Evolutionary conservation across 1,284 basidiomycete species (phyloP), one percentile per base, ranked within the genome.

Genomic region (Austroboletus novae-zelandiae): DNA sequence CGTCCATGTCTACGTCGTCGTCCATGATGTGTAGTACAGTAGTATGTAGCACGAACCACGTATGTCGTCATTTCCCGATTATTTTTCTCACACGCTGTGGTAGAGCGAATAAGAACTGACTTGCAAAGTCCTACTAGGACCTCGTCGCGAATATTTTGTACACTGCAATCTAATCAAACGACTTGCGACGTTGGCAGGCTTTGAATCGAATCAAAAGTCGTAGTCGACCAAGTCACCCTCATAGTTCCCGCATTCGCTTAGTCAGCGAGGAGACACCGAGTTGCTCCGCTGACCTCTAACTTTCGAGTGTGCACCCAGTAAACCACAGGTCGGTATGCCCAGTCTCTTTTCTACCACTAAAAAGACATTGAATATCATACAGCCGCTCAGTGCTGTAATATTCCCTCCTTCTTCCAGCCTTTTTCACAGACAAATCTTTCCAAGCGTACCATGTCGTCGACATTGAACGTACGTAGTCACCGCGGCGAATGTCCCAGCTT

Each of bases 1-100:
- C 84, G 44, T 89, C 88, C 84, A 89, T 88, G 56, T 86, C 82
- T 34, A 78, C 68, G 57, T 83, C 79, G 44, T 74, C 71, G 62
- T 78, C 76, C 72, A 75, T 74, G 43, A 36, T 35, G 31, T 23
- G 20, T 23, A 23, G 20, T 23, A 23, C 20, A 23, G 20, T 23
- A 23, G 20, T n/a, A n/a, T n/a, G n/a, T 23, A 23, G 20, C 6
- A 27, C 4, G 25, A 27, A 27, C 36, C 47, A 43, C 31, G 23
- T 46, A 34, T 20, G 31, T 7, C 23, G 44, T 43, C 57, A 48
- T 49, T 45, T 40, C 17, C 31, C 34, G 15, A 10, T 17, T 30
- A 14, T 41, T 54, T 57, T 53, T 58, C 52, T 57, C 53, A 53
- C 53, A 59, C 51, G 18, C 15, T 4, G 17, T 17, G 14, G 17